Evolutionary conservation across 176 grass and related monocot species (phyloP).

Genomic region (Guadua angustifolia): DNA sequence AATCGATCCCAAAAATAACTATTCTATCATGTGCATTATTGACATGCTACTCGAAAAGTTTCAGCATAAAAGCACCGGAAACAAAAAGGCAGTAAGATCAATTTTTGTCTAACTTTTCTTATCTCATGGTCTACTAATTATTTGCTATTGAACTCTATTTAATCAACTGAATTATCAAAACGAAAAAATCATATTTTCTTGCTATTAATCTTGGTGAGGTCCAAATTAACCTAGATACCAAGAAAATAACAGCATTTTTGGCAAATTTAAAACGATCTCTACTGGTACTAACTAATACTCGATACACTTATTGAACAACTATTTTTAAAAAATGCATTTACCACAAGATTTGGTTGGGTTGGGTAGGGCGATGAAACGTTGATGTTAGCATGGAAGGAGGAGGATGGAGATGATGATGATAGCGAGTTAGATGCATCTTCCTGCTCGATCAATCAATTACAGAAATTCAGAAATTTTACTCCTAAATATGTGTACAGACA

Average conservation of each 20-base stretch:
- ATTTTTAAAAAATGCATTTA: slow-evolving; percentile 17
- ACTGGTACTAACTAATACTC: background rate
- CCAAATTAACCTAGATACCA: background rate
- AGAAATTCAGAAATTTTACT: slow-evolving; percentile 31
- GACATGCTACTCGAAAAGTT: background rate
- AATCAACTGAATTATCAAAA: background rate
- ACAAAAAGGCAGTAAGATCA: background rate
- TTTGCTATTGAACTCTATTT: background rate
- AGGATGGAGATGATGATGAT: slow-evolving; percentile 40
- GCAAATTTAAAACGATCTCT: background rate
- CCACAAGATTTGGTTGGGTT: slow-evolving; percentile 46
- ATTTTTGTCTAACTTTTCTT: background rate
- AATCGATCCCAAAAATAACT: slow-evolving; percentile 5
- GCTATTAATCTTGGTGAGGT: background rate
- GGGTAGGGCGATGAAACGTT: slow-evolving; percentile 41
- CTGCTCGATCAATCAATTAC: slow-evolving; percentile 28
- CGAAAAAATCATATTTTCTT: background rate
- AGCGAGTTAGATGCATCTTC: slow-evolving; percentile 45
- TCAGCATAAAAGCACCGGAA: background rate
- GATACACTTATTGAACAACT: background rate
- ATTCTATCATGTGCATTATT: slow-evolving; percentile 30
- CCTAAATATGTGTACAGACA: background rate
- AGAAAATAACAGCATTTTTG: background rate
- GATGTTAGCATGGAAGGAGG: slow-evolving; percentile 36
- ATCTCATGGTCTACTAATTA: background rate